Evolutionary conservation across 306 rosid species (phyloP), one percentile per base, ranked within the genome.

Genomic region (Gastrolobium villosum): DNA sequence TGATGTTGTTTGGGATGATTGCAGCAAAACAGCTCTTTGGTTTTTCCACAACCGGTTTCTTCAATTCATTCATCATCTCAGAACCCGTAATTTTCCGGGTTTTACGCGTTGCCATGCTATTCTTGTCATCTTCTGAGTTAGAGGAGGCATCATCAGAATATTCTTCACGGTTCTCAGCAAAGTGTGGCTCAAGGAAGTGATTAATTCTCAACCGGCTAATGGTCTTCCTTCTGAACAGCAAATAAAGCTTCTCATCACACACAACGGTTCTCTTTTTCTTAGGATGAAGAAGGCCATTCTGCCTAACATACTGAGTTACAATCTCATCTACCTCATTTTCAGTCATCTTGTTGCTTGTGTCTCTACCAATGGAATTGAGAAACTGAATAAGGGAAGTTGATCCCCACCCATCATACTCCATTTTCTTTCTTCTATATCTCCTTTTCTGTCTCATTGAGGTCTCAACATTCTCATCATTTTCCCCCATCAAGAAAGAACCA

Each of bases 341-440:
- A 40, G 90, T 70, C 73, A 92, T 74, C 65, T 76, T 75, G 32
- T 30, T 54, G 45, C 75, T 61, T 0, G 92, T 85, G 67, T 90
- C 93, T 55, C 72, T 84, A 41, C 92, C 98, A 36, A 94, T 85
- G 30, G 89, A 89, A 39, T 83, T 48, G 32, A 94, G 91, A 82
- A 90, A 94, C 40, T 72, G 76, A 39, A 92, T 82, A 9, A 94
- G 87, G 8, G 76, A 74, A 26, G 78, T 84, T 3, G 98, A 94
- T 2, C 94, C 97, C 98, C 97, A 94, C 1, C 96, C 94, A 26
- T 75, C 70, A 54, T 85, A 92, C 74, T 90, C 94, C 77, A 68
- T 84, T 40, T 77, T 84, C 89, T 81, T 87, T 48, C 77, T 30
- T 39, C 31, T 80, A 36, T 70, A 83, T 83, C 83, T 88, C 76